Evolutionary conservation across 306 rosid genomes (phyloP).

Genomic region (Fragaria iinumae): DNA sequence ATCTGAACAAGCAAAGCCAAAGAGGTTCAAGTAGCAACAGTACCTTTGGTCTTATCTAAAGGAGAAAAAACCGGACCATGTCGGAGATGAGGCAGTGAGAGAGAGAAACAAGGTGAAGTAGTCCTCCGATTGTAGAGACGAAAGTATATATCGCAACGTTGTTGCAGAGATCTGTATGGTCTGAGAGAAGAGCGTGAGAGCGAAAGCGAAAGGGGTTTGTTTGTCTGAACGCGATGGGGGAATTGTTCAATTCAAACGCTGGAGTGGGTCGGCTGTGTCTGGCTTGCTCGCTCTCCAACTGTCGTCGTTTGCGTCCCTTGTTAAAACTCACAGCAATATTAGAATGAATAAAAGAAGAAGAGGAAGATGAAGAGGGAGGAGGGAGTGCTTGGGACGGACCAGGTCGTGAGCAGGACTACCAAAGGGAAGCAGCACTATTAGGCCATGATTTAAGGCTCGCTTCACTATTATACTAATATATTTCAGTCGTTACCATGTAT

Average conservation of each 20-base stretch:
- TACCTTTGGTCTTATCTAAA: constrained; percentile 2
- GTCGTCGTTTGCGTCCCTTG: neutral
- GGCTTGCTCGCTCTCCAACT: neutral
- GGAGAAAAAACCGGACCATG: constrained; percentile 20
- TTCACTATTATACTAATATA: neutral
- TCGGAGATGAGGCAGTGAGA: constrained; percentile 8
- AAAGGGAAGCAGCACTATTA: constrained; percentile 42
- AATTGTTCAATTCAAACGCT: constrained; percentile 28
- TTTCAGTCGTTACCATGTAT: neutral
- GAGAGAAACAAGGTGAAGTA: neutral
- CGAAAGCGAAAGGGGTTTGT: constrained; percentile 2
- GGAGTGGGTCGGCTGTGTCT: neutral
- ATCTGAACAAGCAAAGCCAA: neutral
- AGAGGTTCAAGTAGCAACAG: neutral
- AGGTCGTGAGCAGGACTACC: constrained; percentile 54
- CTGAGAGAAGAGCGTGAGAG: neutral
- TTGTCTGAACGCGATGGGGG: neutral
- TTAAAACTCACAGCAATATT: neutral
- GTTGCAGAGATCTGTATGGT: neutral
- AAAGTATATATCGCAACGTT: neutral
- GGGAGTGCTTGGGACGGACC: constrained; percentile 17
- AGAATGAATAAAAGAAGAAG: neutral
- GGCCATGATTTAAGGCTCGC: constrained; percentile 43
- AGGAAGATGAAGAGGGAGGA: constrained; percentile 17
- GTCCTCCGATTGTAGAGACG: neutral